Evolutionary conservation across 2,329 filamentous ascomycete genomes (phyloP), one percentile per base, ranked within the genome.

Genomic region (Neonectria coccinea): DNA sequence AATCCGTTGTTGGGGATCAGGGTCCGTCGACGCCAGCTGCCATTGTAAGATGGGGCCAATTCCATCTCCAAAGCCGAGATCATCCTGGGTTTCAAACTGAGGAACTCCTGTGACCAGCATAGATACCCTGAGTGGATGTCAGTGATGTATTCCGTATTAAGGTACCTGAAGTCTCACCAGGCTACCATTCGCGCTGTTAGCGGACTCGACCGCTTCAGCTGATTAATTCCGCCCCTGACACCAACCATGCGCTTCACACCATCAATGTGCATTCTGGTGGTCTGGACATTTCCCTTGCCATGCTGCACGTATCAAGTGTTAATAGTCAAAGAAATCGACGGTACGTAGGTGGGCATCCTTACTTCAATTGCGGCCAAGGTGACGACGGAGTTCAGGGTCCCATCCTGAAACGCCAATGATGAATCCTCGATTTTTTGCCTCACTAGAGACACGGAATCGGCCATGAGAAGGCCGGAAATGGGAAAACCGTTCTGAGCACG

Each of bases 321-420:
- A 70, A 51, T 11, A 11, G 14, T 7, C 1, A 2, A 4, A 0
- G 9, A 8, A 10, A 20, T 20, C 1, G 5, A 2, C 6, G 20
- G 22, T 16, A 36, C 1, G 9, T 0, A 1, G 2, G 3, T 8
- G 14, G 4, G n/a, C 18, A 4, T 4, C 44, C 79, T 78, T 67
- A 87, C 85, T 72, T 88, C 86, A 51, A 88, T 88, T 1, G 85
- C 83, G 10, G 86, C 86, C 62, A 88, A 70, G 0, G 86, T 88
- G 45, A 88, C 82, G 8, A 88, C 84, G 0, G 85, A 83, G 64
- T 88, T 83, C 74, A 88, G 79, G 0, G 86, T 89, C 20, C 80
- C 84, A 57, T 88, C 85, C 60, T 86, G 82, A 2, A 85, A 73
- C 0, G 86, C 85, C 3, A 85, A 65, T 1, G 78, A 77, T 0